Evolutionary conservation across 305 asterid species (phyloP).

Genomic region (Nicotiana rustica): DNA sequence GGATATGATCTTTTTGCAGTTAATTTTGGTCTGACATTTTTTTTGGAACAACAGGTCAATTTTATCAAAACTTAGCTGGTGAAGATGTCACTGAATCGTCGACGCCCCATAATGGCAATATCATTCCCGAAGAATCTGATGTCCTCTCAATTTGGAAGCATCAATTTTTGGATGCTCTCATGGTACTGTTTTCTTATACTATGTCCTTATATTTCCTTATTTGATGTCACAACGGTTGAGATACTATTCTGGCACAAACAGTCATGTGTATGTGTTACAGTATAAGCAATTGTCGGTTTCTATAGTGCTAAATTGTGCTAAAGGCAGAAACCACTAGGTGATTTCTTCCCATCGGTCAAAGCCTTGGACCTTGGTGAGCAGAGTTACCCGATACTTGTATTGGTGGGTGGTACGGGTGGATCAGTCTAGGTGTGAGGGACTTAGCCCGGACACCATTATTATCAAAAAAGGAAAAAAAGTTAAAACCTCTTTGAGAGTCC

Average conservation of each 20-base stretch:
- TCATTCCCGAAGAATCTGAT: conserved; percentile 48
- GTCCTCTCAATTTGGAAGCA: conserved; percentile 74
- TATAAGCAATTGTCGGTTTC: background rate
- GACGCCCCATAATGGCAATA: conserved; percentile 43
- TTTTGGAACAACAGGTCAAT: conserved; percentile 50
- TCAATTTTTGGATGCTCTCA: conserved; percentile 73
- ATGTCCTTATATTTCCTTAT: background rate
- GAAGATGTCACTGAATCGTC: conserved; percentile 52
- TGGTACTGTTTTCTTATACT: conserved; percentile 51
- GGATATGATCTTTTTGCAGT: conserved; percentile 30
- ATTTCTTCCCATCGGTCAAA: too few species aligned
- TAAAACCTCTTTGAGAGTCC: background rate
- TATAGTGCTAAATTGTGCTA: too few species aligned
- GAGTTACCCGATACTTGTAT: background rate
- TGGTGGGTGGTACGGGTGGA: background rate
- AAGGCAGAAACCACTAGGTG: too few species aligned
- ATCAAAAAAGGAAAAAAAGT: background rate
- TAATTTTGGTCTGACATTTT: conserved; percentile 39
- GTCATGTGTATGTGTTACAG: background rate
- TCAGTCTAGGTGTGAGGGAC: background rate
- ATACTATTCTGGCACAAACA: conserved; percentile 1
- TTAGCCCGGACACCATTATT: background rate
- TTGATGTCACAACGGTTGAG: background rate
- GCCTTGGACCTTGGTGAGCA: background rate
- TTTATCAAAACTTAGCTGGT: conserved; percentile 58